Percentiles rank a stretch among this genome's conserved stretches.
phyloP scores from a whole-genome alignment of 169 alveolate species.

The Plasmodium gonderi region DNA sequence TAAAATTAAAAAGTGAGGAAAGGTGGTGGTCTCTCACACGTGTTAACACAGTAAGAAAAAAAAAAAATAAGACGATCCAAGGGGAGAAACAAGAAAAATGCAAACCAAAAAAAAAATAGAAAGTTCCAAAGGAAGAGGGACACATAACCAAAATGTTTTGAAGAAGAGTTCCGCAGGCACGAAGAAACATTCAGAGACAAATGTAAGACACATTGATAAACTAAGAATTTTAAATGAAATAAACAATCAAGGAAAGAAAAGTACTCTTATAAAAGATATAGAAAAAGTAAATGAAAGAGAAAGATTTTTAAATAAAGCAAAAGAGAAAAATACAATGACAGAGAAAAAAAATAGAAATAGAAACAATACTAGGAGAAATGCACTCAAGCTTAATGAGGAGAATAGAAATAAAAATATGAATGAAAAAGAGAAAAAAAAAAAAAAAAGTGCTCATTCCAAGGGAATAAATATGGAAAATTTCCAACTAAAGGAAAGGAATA shows the following conservation, averaged over 20 bases:
- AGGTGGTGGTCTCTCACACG: too few relatives aligned
- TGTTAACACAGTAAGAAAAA: background rate
- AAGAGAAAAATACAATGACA: background rate
- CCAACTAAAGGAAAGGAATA: background rate
- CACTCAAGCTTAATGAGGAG: background rate
- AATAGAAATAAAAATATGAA: background rate
- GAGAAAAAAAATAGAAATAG: background rate
- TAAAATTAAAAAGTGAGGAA: background rate
- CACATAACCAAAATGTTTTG: background rate
- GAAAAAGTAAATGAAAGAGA: background rate
- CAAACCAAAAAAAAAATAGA: background rate
- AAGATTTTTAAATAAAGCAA: background rate
- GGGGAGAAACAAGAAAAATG: background rate
- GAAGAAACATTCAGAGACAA: background rate
- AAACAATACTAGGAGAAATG: background rate
- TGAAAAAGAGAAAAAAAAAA: background rate
- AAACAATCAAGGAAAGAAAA: background rate
- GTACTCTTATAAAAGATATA: background rate
- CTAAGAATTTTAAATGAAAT: background rate
- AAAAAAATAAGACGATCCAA: background rate
- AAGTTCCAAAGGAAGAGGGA: background rate
- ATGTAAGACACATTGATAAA: conserved; percentile 21
- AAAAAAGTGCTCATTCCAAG: background rate
- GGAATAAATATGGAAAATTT: background rate
- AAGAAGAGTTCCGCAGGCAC: background rate